Conservation (phyloP, 352 stramenopile genomes). For the Vaucheria bursata region DNA sequence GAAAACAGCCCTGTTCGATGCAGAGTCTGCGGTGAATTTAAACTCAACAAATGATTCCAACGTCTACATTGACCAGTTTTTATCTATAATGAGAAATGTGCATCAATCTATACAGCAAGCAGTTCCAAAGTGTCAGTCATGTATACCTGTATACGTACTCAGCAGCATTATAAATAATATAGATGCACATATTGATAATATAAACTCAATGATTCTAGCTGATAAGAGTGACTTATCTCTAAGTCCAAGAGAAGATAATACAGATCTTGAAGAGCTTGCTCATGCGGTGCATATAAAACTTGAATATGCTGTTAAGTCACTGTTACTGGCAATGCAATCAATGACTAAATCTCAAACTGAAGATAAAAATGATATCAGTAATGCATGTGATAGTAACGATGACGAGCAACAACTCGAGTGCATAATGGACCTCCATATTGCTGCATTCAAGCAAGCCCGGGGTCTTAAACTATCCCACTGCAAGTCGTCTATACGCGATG, state of each 20-base stretch:
- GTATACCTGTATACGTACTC: too few species aligned
- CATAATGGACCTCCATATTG: slow-evolving; percentile 15
- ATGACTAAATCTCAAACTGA: not conserved
- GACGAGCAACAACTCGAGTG: not conserved
- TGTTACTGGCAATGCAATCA: slow-evolving; percentile 36
- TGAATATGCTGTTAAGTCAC: slow-evolving; percentile 9
- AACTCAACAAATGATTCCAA: too few species aligned
- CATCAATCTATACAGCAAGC: too few species aligned
- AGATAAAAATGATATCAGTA: not conserved
- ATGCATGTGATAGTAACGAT: not conserved
- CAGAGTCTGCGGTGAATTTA: too few species aligned
- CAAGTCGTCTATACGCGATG: not conserved
- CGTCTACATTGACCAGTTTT: too few species aligned
- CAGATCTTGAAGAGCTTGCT: not conserved
- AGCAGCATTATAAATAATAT: too few species aligned
- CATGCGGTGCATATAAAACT: slow-evolving; percentile 6
- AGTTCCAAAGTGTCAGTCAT: too few species aligned
- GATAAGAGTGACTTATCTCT: not conserved
- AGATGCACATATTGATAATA: too few species aligned
- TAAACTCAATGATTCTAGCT: not conserved
- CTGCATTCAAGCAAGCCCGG: slow-evolving; percentile 30
- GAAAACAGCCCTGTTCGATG: too few species aligned
- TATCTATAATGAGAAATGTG: too few species aligned
- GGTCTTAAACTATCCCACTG: slow-evolving; percentile 36
- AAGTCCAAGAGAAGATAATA: not conserved